phyloP scores from a whole-genome alignment of 495 filamentous ascomycete genomes.

The Cairneyella variabilis region DNA sequence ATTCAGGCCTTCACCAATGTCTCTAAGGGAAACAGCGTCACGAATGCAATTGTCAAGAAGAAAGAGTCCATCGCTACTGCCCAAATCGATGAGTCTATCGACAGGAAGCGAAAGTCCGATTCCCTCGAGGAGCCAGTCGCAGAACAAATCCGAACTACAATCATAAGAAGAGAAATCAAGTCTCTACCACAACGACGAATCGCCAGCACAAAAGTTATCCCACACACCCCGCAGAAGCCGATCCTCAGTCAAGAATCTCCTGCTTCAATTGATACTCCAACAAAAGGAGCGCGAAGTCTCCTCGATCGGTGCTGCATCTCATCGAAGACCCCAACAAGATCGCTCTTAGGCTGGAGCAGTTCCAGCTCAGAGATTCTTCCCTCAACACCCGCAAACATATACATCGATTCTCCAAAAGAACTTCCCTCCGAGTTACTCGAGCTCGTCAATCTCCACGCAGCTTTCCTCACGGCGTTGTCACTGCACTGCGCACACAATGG shows the following conservation, averaged over 20 bases:
- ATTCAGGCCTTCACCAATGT: constrained; percentile 25
- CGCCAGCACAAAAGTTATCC: not conserved
- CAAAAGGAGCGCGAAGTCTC: constrained; percentile 23
- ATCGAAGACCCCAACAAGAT: constrained; percentile 13
- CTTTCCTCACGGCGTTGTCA: constrained; percentile 55
- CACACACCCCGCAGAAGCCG: constrained; percentile 19
- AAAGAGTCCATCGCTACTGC: constrained; percentile 5
- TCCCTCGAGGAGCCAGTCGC: not conserved
- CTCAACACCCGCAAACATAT: not conserved
- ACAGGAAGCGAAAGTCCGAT: constrained; percentile 21
- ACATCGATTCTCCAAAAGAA: not conserved
- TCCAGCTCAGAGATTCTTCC: constrained; percentile 6
- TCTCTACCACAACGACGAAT: constrained; percentile 8
- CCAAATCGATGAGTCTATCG: not conserved
- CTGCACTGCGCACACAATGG: constrained; percentile 65
- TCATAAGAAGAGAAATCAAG: constrained; percentile 8
- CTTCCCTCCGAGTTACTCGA: constrained; percentile 52
- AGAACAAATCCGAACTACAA: not conserved
- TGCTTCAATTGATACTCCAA: constrained; percentile 17
- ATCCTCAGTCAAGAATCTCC: not conserved
- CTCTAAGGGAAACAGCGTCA: constrained; percentile 20
- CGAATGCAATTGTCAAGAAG: constrained; percentile 20
- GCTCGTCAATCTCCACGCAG: constrained; percentile 50
- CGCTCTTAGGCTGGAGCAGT: constrained; percentile 3
- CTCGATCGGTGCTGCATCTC: constrained; percentile 23